A percentile compares a stretch with the other conserved stretches of the same genome.
Conservation (phyloP, 2,329 filamentous ascomycete genomes). For the Fusarium albidum region DNA sequence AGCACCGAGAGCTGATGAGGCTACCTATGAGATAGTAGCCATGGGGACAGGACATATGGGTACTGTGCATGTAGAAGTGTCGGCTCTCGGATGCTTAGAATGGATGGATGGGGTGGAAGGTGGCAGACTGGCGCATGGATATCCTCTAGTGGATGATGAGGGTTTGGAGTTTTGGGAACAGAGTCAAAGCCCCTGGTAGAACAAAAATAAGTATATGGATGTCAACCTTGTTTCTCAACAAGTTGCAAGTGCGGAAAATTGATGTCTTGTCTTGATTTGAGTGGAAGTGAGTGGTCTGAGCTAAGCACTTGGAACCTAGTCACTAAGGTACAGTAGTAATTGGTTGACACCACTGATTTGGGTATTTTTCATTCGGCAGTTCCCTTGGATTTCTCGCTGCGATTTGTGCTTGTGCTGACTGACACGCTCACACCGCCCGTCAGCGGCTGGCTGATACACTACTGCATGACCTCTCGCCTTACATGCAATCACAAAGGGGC, state of each 20-base stretch:
- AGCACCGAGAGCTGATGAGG: slow-evolving; percentile 3
- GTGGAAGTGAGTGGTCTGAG: too few relatives aligned
- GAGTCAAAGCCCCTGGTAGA: slow-evolving; percentile 38
- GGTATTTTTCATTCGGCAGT: too few relatives aligned
- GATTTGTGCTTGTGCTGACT: too few relatives aligned
- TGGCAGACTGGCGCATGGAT: slow-evolving; percentile 34
- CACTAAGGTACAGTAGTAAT: too few relatives aligned
- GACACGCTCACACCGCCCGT: background rate
- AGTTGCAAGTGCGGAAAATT: background rate
- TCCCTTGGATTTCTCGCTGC: too few relatives aligned
- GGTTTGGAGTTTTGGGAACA: slow-evolving; percentile 39
- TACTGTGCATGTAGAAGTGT: slow-evolving; percentile 19
- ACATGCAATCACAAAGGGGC: slow-evolving; percentile 16
- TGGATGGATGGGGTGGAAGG: slow-evolving; percentile 19
- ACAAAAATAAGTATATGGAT: slow-evolving; percentile 36
- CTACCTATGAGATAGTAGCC: slow-evolving; percentile 3
- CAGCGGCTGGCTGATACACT: slow-evolving; percentile 11
- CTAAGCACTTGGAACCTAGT: too few relatives aligned
- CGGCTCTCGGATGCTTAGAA: slow-evolving; percentile 11
- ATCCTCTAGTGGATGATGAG: slow-evolving; percentile 21
- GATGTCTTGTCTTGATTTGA: background rate
- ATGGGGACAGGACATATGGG: slow-evolving; percentile 11
- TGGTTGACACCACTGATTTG: too few relatives aligned
- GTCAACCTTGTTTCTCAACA: slow-evolving; percentile 16
- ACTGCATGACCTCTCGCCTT: slow-evolving; percentile 1